Evolutionary conservation across 2,329 filamentous ascomycete genomes (phyloP), one percentile per base, ranked within the genome.

Genomic region (Aspergillus ochraceoroseus): DNA sequence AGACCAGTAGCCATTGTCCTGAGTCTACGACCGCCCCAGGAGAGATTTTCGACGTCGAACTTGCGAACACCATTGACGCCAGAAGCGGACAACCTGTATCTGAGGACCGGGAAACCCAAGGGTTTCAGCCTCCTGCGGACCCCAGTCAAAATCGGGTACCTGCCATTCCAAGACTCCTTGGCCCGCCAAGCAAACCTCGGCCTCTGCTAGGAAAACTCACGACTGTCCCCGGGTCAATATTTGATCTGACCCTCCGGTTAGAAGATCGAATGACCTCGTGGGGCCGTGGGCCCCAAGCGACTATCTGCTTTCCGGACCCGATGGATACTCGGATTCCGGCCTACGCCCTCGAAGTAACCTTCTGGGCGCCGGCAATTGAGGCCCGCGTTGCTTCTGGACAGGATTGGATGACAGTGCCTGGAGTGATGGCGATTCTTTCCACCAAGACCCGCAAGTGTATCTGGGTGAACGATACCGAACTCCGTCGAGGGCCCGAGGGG

Each of bases 391-490:
- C 76, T 14, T 70, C 70, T 23, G 75, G 75, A 36, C 77, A 76
- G 56, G 72, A 75, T 41, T 80, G 72, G 69, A 72, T 68, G 7
- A 64, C 63, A 11, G 54, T 78, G 1, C 63, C 73, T 2, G 74
- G 77, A 8, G 70, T 82, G 2, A 82, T 82, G 53, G 74, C 78
- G 3, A 83, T 88, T 46, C 80, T 95, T 35, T 83, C 83, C 1
- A 94, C 87, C 3, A 87, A 88, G 53, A 83, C 86, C 3, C 83
- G 80, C 5, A 71, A 73, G 18, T 86, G 87, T 13, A 86, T 95
- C 47, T 75, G 71, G 51, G 73, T 96, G 57, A 95, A 95, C 55
- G 80, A 77, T 18, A 73, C 77, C n/a, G 70, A 72, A 27, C 66
- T 95, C 15, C 68, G 63, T 1, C 77, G 79, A 2, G 68, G 76